Base-by-base conservation (phyloP, 1,284 basidiomycete species). In the Ustilago xerochloae region DNA sequence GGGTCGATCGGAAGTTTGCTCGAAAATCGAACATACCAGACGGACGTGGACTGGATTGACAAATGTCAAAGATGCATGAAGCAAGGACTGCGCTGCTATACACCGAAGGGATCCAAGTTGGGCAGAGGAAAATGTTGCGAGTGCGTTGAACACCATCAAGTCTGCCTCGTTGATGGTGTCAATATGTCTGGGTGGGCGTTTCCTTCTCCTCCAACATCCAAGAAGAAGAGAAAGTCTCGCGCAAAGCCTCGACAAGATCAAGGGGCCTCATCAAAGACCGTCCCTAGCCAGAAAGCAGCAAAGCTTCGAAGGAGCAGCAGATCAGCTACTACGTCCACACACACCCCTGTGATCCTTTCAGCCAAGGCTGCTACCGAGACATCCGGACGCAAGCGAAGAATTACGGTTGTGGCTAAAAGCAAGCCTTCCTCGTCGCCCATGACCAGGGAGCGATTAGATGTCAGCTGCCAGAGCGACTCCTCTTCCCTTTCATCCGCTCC, bases 11-110 rank as follows among this genome's bases (percentile, higher is more conserved):
- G n/a, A n/a, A n/a, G n/a, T n/a, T n/a, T 36, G 13, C 5, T 36
- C 15, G n/a, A 39, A 18, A 20, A 10, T 18, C 12, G 2, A 5
- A 54, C 9, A 35, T 54, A 36, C 30, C 13, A 35, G 24, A 2
- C 35, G 8, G 51, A 49, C 22, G 30, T 54, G 0, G 46, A 53
- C 16, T 61, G 59, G 59, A 13, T 41, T 5, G 46, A 54, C 4
- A 18, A 18, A 22, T 61, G 59, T n/a, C 28, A 54, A 24, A 8
- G 32, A 9, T 61, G 59, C 24, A 22, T 16, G 15, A 15, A 49
- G 12, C 15, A 41, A 3, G 38, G 28, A 2, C 9, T 18, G 1
- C 28, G 35, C 6, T 61, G 51, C 36, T 49, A 35, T 30, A 53
- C 35, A 9, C 20, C 45, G 20, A 43, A 33, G n/a, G 45, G 45